Base-by-base conservation (phyloP, 2,329 filamentous ascomycete genomes). In the Penicillium verrucosum region DNA sequence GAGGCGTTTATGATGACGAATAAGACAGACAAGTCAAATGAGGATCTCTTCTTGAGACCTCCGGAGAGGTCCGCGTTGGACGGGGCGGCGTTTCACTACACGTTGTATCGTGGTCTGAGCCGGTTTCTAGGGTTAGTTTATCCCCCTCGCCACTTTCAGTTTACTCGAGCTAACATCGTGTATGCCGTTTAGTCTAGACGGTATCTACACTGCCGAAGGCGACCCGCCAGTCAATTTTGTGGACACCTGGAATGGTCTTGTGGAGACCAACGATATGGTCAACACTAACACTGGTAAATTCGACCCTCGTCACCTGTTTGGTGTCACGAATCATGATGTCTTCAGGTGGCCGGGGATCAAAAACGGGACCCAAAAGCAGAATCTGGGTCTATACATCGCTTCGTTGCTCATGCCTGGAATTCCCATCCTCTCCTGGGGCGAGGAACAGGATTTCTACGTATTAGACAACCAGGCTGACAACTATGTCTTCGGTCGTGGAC, bases 321-420 rank as follows among this genome's bases (percentile, higher is more conserved):
- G 85, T 45, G 79, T 81, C 3, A 85, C 83, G 8, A 87, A 87
- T 65, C 85, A 88, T 71, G 85, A 87, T 67, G 83, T 87, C 9
- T 84, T 87, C 66, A 78, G 84, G 43, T 87, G 85, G 85, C 84
- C 84, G 18, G 79, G 82, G 16, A 75, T 87, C 9, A 37, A 32
- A 72, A 75, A 42, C 78, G 82, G 85, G 11, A 81, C 81, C 0
- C 75, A 85, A 60, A 77, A 81, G 43, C 81, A 83, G 68, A 70
- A 86, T 6, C 70, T 86, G 7, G 85, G 78, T 5, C 74, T 81
- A 12, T 86, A 84, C 64, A 75, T 87, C 38, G 83, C 82, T 1
- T 83, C 83, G 0, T 66, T 87, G 51, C 71, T 84, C 51, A 77
- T 87, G 65, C 84, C 85, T 3, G 85, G 85, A 38, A 83, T 86